Base-by-base conservation (phyloP, 208 protist genomes). In the Crithidia sp. region DNA sequence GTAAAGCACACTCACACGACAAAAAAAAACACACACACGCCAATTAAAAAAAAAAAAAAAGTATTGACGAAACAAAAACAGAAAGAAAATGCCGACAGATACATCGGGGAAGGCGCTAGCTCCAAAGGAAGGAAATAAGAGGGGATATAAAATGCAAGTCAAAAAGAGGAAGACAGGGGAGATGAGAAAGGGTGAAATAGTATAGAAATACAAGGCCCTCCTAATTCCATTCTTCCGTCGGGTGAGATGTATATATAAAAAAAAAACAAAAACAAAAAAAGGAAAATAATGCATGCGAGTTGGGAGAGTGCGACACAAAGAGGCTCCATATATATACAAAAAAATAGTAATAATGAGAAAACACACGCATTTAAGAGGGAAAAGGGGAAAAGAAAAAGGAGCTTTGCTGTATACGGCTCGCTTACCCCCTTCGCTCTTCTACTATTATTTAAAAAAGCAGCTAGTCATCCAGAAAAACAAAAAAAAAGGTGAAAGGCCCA, bases 281-380 rank as follows among this genome's bases (percentile, higher is more conserved):
- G 9, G 6, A 0, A 12, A 55, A 55, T 14, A 55, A 49, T 2
- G 12, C 45, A 49, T 28, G 28, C 0, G 45, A 49, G 12, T 0
- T 2, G 12, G 45, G 12, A 49, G 45, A 2, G 45, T 49, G 12
- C 7, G 45, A 2, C 45, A 49, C 45, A 13, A 49, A 49, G 45
- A 13, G 12, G 45, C 9, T 49, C 12, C 2, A 74, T 37, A 64
- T 62, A 54, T 47, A 69, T 62, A 36, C n/a, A 68, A 77, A 67
- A 13, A 62, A 77, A 61, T 77, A 59, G 28, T 28, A 28, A 28
- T 28, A 28, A 28, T 28, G 28, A 28, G 28, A 28, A 28, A 28
- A 28, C 28, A 28, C 28, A 1, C 28, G 28, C 28, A 28, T 28
- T 28, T 28, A 28, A 28, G 28, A 28, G 28, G 28, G 28, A 28